These are phyloP conservation scores for Umbelopsis sp. DNA, from an alignment of 192 early-diverging fungal species.

Conservation along the genomic window DNA sequence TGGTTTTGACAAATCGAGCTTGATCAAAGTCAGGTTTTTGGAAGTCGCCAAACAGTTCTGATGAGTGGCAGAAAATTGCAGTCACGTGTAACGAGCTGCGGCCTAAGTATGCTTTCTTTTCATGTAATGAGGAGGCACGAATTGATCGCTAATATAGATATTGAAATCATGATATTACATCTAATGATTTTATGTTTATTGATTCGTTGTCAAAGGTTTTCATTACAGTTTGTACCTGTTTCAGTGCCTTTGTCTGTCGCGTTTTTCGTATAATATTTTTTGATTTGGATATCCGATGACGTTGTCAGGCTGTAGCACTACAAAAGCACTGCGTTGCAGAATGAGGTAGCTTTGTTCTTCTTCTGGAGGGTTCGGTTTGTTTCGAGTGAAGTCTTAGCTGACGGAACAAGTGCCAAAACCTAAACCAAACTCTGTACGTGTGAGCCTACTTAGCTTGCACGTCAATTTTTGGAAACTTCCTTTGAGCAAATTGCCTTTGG, in stretches of 20 bases:
- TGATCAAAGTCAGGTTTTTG: slow-evolving; percentile 2
- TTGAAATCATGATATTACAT: too few species aligned
- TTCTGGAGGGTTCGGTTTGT: slow-evolving; percentile 26
- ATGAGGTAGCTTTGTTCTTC: slow-evolving; percentile 23
- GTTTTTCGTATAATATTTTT: background rate
- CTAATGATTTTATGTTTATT: too few species aligned
- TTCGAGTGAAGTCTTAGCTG: slow-evolving; percentile 31
- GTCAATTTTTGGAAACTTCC: slow-evolving; percentile 36
- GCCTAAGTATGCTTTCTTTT: too few species aligned
- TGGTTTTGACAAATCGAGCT: slow-evolving; percentile 1
- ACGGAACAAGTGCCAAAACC: slow-evolving; percentile 32
- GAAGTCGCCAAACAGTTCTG: background rate
- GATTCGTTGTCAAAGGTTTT: too few species aligned
- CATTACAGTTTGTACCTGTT: too few species aligned
- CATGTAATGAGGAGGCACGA: too few species aligned
- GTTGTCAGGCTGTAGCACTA: background rate
- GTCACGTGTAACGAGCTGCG: background rate
- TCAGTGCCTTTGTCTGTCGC: background rate
- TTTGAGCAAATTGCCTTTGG: slow-evolving; percentile 1
- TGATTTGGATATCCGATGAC: background rate
- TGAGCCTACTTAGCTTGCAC: slow-evolving; percentile 14
- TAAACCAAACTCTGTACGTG: slow-evolving; percentile 23
- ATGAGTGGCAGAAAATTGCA: background rate
- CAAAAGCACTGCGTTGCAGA: background rate
- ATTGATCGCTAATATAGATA: too few species aligned